Conservation (phyloP, 1,139 yeast genomes). For the Blastobotrys apis region DNA sequence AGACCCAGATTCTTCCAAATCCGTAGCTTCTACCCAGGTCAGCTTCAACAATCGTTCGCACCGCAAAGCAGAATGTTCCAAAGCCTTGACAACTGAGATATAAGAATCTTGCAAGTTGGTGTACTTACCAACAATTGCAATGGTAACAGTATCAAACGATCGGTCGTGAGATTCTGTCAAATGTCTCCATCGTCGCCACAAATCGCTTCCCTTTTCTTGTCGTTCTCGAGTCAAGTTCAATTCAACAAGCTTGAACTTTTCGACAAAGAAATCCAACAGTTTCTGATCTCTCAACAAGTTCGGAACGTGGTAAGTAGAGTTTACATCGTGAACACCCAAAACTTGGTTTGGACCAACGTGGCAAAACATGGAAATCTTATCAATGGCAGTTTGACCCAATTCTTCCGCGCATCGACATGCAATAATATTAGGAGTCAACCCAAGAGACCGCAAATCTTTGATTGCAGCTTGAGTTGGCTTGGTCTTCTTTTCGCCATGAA, state of each 20-base stretch:
- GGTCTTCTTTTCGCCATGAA: conserved; percentile 97
- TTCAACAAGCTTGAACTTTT: conserved; percentile 61
- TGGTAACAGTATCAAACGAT: conserved; percentile 80
- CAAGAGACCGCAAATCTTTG: conserved; percentile 90
- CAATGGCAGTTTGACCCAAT: conserved; percentile 77
- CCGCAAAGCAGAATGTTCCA: conserved; percentile 92
- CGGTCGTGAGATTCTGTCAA: conserved; percentile 75
- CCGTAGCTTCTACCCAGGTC: conserved; percentile 94
- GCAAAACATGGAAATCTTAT: conserved; percentile 97
- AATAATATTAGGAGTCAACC: conserved; percentile 92
- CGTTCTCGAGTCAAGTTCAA: conserved; percentile 52
- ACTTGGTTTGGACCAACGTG: conserved; percentile 98
- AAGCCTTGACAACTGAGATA: conserved; percentile 87
- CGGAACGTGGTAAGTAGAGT: conserved; percentile 97
- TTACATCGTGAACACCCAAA: conserved; percentile 93
- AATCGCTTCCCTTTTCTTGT: conserved; percentile 56
- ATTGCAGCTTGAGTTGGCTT: conserved; percentile 99
- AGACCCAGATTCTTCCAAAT: conserved; percentile 73
- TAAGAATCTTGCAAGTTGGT: conserved; percentile 94
- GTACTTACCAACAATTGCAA: conserved; percentile 96
- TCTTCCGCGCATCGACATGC: conserved; percentile 94
- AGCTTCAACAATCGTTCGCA: conserved; percentile 79
- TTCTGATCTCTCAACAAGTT: conserved; percentile 82
- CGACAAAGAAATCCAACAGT: conserved; percentile 67
- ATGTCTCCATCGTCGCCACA: conserved; percentile 74